Conservation (phyloP, 83 land plant species). For the Picea abies region DNA sequence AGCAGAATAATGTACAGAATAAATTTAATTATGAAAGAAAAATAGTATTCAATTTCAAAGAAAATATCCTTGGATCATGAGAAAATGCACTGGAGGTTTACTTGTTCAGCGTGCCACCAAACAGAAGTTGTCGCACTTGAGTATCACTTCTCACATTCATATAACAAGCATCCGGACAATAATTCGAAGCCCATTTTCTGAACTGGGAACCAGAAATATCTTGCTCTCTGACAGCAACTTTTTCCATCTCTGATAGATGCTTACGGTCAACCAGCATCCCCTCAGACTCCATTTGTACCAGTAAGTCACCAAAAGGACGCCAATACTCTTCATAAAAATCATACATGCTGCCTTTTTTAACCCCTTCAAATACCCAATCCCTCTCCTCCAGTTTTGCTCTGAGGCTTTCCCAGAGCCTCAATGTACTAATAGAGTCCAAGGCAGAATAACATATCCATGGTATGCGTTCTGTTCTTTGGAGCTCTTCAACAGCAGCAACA, state of each 20-base stretch:
- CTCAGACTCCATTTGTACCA: conserved; percentile 83
- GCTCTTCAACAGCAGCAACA: conserved; percentile 84
- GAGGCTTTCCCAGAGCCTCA: conserved; percentile 76
- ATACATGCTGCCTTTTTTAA: conserved; percentile 57
- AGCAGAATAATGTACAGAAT: background rate
- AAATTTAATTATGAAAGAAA: background rate
- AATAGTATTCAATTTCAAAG: background rate
- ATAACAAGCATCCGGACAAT: conserved; percentile 73
- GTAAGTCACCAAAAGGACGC: conserved; percentile 88
- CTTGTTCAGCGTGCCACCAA: conserved; percentile 80
- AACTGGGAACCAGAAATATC: conserved; percentile 64
- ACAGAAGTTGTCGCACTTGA: conserved; percentile 88
- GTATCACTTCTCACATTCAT: conserved; percentile 98
- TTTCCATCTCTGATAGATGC: conserved; percentile 80
- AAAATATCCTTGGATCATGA: background rate
- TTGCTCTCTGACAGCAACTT: conserved; percentile 77
- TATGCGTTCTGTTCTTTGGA: conserved; percentile 66
- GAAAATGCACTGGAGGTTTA: conserved; percentile 21
- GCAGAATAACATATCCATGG: conserved; percentile 92
- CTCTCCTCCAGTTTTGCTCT: conserved; percentile 40
- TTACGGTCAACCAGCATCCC: conserved; percentile 90
- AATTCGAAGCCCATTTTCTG: conserved; percentile 82
- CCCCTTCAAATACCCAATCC: conserved; percentile 54
- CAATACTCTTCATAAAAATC: conserved; percentile 84
- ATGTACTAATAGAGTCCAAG: conserved; percentile 85